Evolutionary conservation across 495 filamentous ascomycete species (phyloP).

Genomic region (Bacidia gigantensis): DNA sequence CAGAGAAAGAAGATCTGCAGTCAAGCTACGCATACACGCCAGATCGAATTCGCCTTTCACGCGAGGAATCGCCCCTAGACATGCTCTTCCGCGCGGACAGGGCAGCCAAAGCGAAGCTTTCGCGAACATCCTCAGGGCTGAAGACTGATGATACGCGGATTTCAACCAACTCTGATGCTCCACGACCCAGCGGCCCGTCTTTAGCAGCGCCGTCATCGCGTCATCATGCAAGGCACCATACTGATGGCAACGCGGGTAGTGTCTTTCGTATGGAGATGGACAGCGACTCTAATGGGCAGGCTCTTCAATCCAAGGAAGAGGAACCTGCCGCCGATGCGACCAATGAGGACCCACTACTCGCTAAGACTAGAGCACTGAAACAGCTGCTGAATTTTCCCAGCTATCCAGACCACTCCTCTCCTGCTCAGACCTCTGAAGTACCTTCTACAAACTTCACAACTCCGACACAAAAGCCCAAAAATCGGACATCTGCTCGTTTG

Average conservation of each 20-base stretch:
- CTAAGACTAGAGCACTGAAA: constrained; percentile 36
- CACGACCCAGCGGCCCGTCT: not conserved
- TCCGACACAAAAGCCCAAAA: not conserved
- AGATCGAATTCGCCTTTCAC: constrained; percentile 20
- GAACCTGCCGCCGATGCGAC: constrained; percentile 8
- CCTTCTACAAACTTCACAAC: constrained; percentile 6
- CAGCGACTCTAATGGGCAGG: constrained; percentile 18
- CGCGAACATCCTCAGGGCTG: not conserved
- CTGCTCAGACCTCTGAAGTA: constrained; percentile 9
- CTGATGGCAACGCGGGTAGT: constrained; percentile 31
- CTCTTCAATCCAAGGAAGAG: not conserved
- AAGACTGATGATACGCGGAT: not conserved
- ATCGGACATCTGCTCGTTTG: constrained; percentile 27
- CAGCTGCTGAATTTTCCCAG: constrained; percentile 31
- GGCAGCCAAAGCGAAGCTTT: constrained; percentile 46
- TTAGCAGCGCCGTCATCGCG: constrained; percentile 13
- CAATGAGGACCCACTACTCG: constrained; percentile 29
- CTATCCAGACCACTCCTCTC: constrained; percentile 11
- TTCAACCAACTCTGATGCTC: not conserved
- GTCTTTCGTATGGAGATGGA: constrained; percentile 59
- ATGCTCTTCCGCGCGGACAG: constrained; percentile 78
- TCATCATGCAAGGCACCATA: constrained; percentile 22
- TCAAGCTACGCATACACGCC: constrained; percentile 20
- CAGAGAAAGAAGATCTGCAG: constrained; percentile 19
- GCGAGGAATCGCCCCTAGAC: constrained; percentile 67